phyloP scores from a whole-genome alignment of 305 asterid genomes.

The Stenogyne calaminthoides region DNA sequence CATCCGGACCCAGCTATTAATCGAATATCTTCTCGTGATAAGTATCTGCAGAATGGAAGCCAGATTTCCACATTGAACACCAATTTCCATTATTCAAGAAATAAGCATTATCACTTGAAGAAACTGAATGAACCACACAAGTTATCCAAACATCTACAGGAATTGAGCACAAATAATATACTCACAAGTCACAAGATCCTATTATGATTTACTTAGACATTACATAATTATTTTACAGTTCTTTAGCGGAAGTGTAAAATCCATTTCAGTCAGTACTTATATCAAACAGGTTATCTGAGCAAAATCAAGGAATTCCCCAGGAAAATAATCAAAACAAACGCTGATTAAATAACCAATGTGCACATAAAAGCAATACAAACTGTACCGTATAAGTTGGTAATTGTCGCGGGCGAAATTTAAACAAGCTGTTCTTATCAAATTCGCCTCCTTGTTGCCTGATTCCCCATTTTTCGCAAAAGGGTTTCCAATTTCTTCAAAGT shows the following conservation, averaged over 20 bases:
- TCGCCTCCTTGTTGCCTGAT: constrained; percentile 56
- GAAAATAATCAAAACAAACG: neutral
- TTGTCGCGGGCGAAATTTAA: constrained; percentile 76
- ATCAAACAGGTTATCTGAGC: constrained; percentile 34
- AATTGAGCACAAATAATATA: no score
- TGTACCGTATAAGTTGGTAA: constrained; percentile 70
- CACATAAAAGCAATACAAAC: neutral
- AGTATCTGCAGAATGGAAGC: constrained; percentile 47
- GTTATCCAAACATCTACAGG: no score
- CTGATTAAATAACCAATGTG: neutral
- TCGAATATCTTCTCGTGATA: constrained; percentile 62
- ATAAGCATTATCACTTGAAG: constrained; percentile 5
- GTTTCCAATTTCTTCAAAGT: constrained; percentile 63
- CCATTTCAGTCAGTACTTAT: neutral
- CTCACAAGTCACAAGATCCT: neutral
- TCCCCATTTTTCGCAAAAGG: constrained; percentile 49
- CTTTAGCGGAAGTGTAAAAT: neutral
- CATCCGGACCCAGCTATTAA: constrained; percentile 74
- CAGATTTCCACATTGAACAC: constrained; percentile 24
- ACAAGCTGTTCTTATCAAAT: constrained; percentile 71
- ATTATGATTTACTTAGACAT: neutral
- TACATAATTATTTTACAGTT: neutral
- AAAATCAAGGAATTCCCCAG: neutral
- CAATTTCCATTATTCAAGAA: neutral
- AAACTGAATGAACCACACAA: constrained; percentile 3